Conservation (phyloP, 306 rosid species). For the Luffa acutangula region DNA sequence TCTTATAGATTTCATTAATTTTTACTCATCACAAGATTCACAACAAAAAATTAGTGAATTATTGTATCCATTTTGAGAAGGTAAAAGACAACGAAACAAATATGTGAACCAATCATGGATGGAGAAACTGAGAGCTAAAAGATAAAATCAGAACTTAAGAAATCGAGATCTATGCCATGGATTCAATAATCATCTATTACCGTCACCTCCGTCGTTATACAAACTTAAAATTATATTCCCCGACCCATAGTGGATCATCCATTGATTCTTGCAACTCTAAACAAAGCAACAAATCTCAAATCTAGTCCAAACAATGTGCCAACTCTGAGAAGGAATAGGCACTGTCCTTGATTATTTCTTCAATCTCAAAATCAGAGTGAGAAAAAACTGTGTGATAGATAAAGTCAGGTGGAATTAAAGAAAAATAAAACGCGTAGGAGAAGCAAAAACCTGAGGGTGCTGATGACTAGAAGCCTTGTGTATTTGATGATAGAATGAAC, state of each 20-base stretch:
- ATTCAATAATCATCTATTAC: neutral
- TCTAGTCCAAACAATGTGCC: neutral
- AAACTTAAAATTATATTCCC: neutral
- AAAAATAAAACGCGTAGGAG: neutral
- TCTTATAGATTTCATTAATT: neutral
- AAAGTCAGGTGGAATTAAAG: neutral
- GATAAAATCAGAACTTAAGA: neutral
- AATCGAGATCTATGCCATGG: neutral
- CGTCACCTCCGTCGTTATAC: neutral
- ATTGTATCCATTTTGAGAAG: neutral
- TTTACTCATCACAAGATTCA: neutral
- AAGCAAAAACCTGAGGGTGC: constrained; percentile 52
- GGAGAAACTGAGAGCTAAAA: constrained; percentile 1
- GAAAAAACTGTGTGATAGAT: neutral
- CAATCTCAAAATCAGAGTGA: neutral
- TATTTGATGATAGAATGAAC: constrained; percentile 41
- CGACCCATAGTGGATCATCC: neutral
- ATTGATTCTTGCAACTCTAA: neutral
- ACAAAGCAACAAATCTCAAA: constrained; percentile 2
- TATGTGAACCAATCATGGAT: neutral
- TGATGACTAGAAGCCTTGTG: constrained; percentile 81
- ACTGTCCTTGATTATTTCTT: neutral
- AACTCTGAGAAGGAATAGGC: neutral
- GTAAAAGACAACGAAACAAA: neutral
- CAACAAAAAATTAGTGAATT: neutral